Evolutionary conservation across 1,284 basidiomycete species (phyloP).

Genomic region (Irpex sp.): DNA sequence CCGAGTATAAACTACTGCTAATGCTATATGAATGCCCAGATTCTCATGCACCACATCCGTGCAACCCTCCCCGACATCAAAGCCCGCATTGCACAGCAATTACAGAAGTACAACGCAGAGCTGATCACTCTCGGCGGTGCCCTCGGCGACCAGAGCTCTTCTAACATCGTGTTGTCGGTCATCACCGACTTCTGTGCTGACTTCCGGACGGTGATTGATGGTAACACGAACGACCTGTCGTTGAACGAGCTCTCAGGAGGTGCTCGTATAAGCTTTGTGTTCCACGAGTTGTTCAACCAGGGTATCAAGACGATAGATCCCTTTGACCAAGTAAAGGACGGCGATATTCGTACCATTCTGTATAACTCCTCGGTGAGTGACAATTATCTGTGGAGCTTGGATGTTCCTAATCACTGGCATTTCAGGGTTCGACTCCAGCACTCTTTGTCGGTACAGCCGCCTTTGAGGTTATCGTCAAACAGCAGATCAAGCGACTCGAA

Average conservation of each 20-base stretch:
- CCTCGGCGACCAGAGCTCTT: conserved; percentile 79
- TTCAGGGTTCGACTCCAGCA: conserved; percentile 88
- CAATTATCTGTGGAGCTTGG: not conserved
- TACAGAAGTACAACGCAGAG: conserved; percentile 85
- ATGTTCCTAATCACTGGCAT: conserved; percentile 3
- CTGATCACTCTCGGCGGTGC: conserved; percentile 83
- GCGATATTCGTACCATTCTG: conserved; percentile 91
- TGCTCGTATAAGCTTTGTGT: conserved; percentile 96
- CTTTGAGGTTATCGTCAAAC: conserved; percentile 97
- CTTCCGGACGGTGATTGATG: conserved; percentile 95
- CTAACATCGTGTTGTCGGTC: conserved; percentile 87
- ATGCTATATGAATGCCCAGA: conserved; percentile 39
- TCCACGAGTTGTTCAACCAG: conserved; percentile 96
- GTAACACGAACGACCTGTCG: conserved; percentile 92
- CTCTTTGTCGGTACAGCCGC: conserved; percentile 95
- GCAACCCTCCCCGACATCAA: conserved; percentile 97
- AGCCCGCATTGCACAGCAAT: conserved; percentile 81
- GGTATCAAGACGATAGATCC: conserved; percentile 95
- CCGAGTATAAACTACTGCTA: not conserved
- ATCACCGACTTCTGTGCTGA: conserved; percentile 98
- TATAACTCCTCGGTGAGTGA: conserved; percentile 90
- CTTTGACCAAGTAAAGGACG: conserved; percentile 97
- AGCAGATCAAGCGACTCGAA: conserved; percentile 95
- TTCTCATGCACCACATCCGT: conserved; percentile 97
- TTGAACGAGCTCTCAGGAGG: conserved; percentile 95